These are phyloP conservation scores for Crithidia brevicula DNA, from an alignment of 208 protist species.

Conservation along the genomic window DNA sequence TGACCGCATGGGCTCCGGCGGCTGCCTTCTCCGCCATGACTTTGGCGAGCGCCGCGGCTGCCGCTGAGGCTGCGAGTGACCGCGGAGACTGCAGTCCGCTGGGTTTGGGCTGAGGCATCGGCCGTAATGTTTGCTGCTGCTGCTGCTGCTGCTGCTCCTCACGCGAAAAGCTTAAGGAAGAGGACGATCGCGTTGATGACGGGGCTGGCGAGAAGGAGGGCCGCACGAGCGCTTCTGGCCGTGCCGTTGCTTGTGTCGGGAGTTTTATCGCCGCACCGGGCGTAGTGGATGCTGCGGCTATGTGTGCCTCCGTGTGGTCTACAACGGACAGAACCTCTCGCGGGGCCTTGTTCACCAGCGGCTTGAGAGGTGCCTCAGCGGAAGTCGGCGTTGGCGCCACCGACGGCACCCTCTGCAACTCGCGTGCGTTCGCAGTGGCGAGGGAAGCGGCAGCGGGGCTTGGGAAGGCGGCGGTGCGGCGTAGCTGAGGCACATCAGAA, in stretches of 20 bases:
- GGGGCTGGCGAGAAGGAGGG: conserved; percentile 12
- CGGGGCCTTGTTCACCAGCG: too few species aligned
- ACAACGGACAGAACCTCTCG: too few species aligned
- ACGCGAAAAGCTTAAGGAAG: background rate
- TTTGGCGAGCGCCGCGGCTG: conserved; percentile 9
- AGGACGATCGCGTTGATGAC: background rate
- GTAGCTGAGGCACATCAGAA: conserved; percentile 1
- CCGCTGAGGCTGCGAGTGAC: conserved; percentile 8
- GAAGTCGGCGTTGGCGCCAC: too few species aligned
- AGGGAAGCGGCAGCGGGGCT: background rate
- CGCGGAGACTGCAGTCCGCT: conserved; percentile 9
- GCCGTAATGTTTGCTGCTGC: background rate
- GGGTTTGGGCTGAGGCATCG: background rate
- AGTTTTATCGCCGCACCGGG: background rate
- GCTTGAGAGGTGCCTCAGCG: too few species aligned
- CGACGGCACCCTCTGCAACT: too few species aligned
- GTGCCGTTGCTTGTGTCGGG: background rate
- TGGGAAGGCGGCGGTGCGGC: conserved; percentile 10
- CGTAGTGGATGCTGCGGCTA: too few species aligned
- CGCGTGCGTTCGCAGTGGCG: background rate
- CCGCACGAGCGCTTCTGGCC: background rate
- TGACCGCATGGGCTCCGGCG: too few species aligned
- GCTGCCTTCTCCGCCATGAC: conserved; percentile 1
- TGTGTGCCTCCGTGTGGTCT: too few species aligned
- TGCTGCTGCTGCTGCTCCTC: conserved; percentile 4